Evolutionary conservation across 2,329 filamentous ascomycete genomes (phyloP), one percentile per base, ranked within the genome.

Genomic region (Ophiosphaerella korrae): DNA sequence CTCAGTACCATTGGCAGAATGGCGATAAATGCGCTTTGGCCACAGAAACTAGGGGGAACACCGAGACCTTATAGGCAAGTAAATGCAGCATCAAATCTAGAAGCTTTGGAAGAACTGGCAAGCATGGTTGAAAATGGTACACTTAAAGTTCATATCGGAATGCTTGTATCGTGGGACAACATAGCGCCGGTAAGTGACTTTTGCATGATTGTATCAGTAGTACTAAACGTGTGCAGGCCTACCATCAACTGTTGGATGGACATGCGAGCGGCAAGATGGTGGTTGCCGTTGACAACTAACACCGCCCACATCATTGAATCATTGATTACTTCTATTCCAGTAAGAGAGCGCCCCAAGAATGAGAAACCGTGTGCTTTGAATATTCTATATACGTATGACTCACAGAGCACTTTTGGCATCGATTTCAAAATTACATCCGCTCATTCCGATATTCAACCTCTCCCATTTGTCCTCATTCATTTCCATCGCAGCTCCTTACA

Each of bases 11-110:
- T 60, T 18, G 33, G 52, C 7, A 9, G 36, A 7, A 60, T 58
- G 59, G 51, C 45, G 12, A 55, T 53, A 33, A 63, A 63, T 29
- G 8, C 52, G 1, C 42, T 60, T 2, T 60, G 48, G 53, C 59
- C 59, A 12, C 33, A 36, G 3, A 31, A 51, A 26, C 43, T 63
- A 1, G 59, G 59, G 13, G 59, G 59, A 18, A 53, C 55, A 11
- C 52, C 55, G 11, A 48, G 57, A 21, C 26, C 16, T 9, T 60
- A 63, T 45, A 26, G 46, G 1, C 59, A 63, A 38, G 55, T 57
- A 3, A 48, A 50, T 31, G 52, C 38, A 12, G 42, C 43, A 9
- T 29, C 55, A 8, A 55, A 42, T 32, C 35, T 41, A n/a, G 48
- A 52, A 14, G 16, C 41, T 4, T 12, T 62, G 42, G 37, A 52